phyloP scores from a whole-genome alignment of 306 rosid genomes.

The Quercus cerris region DNA sequence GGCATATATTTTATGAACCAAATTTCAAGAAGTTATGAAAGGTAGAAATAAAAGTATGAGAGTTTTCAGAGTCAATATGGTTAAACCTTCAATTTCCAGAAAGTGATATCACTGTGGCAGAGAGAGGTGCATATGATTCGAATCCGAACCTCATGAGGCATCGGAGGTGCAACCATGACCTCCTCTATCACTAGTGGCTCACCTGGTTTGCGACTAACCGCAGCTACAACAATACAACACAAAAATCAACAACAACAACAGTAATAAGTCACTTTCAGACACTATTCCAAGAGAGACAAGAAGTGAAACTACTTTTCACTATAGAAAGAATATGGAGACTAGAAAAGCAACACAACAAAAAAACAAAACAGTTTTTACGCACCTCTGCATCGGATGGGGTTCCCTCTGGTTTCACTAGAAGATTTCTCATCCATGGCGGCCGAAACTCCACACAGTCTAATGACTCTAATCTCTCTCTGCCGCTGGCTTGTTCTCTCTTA shows the following conservation, averaged over 20 bases:
- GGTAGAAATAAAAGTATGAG: not conserved
- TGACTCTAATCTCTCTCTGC: too few species aligned
- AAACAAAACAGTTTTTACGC: not conserved
- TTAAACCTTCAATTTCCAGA: constrained; percentile 71
- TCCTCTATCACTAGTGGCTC: constrained; percentile 69
- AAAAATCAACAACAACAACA: not conserved
- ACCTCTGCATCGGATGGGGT: constrained; percentile 65
- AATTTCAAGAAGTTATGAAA: not conserved
- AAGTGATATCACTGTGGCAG: constrained; percentile 71
- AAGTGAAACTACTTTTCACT: not conserved
- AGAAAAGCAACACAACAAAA: too few species aligned
- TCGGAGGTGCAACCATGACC: constrained; percentile 71
- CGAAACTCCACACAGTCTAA: not conserved
- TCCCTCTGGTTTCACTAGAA: constrained; percentile 29
- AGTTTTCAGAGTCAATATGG: not conserved
- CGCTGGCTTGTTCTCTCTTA: too few species aligned
- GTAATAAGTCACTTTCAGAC: not conserved
- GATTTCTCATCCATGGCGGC: constrained; percentile 44
- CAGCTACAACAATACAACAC: constrained; percentile 39
- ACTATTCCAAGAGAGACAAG: not conserved
- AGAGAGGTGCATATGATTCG: constrained; percentile 70
- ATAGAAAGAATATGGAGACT: too few species aligned
- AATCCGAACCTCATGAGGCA: constrained; percentile 69
- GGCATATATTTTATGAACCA: not conserved
- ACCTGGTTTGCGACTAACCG: constrained; percentile 59